phyloP scores from a whole-genome alignment of 306 rosid species.

The Coriaria nepalensis region DNA sequence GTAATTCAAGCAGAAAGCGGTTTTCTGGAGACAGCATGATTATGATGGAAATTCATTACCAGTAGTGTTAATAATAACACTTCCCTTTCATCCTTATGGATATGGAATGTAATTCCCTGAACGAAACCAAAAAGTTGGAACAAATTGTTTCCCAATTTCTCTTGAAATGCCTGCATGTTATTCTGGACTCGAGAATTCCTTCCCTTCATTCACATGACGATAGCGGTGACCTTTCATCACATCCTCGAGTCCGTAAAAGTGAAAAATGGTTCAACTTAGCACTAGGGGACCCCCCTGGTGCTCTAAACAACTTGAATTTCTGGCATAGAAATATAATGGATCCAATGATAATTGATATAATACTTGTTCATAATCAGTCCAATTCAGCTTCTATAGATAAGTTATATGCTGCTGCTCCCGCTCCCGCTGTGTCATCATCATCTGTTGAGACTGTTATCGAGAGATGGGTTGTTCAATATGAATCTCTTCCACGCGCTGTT shows the following conservation, averaged over 20 bases:
- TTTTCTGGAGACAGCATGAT: no score
- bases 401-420: no score
- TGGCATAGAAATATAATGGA: slow-evolving; percentile 77
- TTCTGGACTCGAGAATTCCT: slow-evolving; percentile 71
- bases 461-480: slow-evolving; percentile 84
- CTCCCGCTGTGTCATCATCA: slow-evolving; percentile 9
- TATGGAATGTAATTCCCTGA: slow-evolving; percentile 48
- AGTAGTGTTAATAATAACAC: no score
- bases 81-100: slow-evolving; percentile 27
- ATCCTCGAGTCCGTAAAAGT: slow-evolving; percentile 45
- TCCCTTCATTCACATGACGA: slow-evolving; percentile 36
- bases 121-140: slow-evolving; percentile 62
- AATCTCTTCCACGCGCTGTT: slow-evolving; percentile 39
- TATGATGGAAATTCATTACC: no score
- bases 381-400: no score
- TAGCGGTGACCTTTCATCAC: slow-evolving; percentile 40
- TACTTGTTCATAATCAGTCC: slow-evolving; percentile 48
- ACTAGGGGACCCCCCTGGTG: slow-evolving; percentile 66
- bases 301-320: slow-evolving; percentile 53
- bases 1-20: no score
- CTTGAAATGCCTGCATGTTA: slow-evolving; percentile 55
- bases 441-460: slow-evolving; percentile 69
- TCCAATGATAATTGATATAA: slow-evolving; percentile 66
- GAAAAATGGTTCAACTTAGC: slow-evolving; percentile 77
- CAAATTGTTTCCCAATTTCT: slow-evolving; percentile 67